phyloP scores from a whole-genome alignment of 257 asterid species.

The Marsdenia floribunda region DNA sequence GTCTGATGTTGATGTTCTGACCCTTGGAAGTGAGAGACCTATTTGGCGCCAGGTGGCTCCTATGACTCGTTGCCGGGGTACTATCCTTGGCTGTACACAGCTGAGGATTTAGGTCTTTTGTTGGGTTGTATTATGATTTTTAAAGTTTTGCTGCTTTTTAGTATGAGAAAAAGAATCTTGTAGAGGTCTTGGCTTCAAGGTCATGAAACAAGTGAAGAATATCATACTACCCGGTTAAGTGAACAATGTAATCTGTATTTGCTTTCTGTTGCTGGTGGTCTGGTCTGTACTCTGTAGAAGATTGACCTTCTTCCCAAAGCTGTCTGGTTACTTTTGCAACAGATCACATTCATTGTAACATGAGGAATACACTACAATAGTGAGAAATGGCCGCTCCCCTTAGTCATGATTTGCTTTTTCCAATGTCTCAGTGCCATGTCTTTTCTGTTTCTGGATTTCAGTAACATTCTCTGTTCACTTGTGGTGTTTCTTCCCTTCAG shows the following conservation, averaged over 20 bases:
- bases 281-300: neutral
- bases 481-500: too few relatives aligned
- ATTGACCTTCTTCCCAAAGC: neutral
- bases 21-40: conserved; percentile 66
- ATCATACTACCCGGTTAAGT: neutral
- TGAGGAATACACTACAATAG: conserved; percentile 9
- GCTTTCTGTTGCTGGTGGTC: neutral
- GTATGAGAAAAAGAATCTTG: conserved; percentile 4
- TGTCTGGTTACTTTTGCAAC: conserved; percentile 8
- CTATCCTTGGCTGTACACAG: conserved; percentile 82
- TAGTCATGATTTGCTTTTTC: too few relatives aligned
- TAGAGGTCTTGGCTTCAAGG: neutral
- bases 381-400: neutral
- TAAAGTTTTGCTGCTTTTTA: conserved; percentile 11
- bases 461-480: too few relatives aligned
- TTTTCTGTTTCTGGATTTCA: too few relatives aligned
- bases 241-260: neutral
- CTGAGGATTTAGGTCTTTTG: conserved; percentile 54
- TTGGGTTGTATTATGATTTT: neutral
- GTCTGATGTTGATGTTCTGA: conserved; percentile 70
- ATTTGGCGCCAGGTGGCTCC: conserved; percentile 88
- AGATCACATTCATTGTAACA: conserved; percentile 13
- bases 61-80: conserved; percentile 82
- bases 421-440: too few relatives aligned
- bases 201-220: conserved; percentile 5